These are phyloP conservation scores for Whalleya microplaca DNA, from an alignment of 2,329 filamentous ascomycete genomes.

Conservation along the genomic window DNA sequence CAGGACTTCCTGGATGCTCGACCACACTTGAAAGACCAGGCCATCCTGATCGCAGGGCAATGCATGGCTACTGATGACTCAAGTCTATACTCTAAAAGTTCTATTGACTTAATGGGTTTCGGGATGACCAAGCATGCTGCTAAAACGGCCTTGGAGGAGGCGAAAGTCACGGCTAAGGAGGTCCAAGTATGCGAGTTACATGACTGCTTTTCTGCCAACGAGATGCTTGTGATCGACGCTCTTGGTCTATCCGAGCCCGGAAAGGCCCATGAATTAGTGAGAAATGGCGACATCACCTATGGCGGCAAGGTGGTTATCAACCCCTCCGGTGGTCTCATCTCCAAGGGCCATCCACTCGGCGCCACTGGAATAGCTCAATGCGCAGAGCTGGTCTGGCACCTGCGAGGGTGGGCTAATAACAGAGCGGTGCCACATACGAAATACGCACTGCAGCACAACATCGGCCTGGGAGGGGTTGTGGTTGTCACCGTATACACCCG, in stretches of 20 bases:
- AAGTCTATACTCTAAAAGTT: constrained; percentile 73
- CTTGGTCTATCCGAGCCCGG: constrained; percentile 78
- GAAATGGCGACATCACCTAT: constrained; percentile 87
- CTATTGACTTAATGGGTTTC: constrained; percentile 89
- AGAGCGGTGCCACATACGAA: constrained; percentile 69
- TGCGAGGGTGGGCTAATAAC: constrained; percentile 96
- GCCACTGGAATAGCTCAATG: constrained; percentile 96
- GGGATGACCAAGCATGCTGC: constrained; percentile 80
- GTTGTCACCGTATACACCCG: constrained; percentile 90
- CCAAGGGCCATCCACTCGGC: constrained; percentile 92
- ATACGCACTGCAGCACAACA: constrained; percentile 85
- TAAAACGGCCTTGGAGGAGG: constrained; percentile 72
- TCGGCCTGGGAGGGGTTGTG: constrained; percentile 87
- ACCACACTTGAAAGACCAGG: constrained; percentile 79
- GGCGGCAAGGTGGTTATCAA: constrained; percentile 85
- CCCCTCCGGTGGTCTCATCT: constrained; percentile 91
- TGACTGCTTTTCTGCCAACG: constrained; percentile 95
- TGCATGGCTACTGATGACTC: constrained; percentile 83
- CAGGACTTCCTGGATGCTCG: constrained; percentile 85
- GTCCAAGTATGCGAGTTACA: constrained; percentile 89
- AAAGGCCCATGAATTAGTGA: constrained; percentile 90
- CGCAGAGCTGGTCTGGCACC: constrained; percentile 92
- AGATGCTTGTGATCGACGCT: constrained; percentile 88
- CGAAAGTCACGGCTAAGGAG: constrained; percentile 68
- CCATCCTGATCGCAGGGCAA: constrained; percentile 89